Base-by-base conservation (phyloP, 257 asterid genomes). In the Solanum arcanum region DNA sequence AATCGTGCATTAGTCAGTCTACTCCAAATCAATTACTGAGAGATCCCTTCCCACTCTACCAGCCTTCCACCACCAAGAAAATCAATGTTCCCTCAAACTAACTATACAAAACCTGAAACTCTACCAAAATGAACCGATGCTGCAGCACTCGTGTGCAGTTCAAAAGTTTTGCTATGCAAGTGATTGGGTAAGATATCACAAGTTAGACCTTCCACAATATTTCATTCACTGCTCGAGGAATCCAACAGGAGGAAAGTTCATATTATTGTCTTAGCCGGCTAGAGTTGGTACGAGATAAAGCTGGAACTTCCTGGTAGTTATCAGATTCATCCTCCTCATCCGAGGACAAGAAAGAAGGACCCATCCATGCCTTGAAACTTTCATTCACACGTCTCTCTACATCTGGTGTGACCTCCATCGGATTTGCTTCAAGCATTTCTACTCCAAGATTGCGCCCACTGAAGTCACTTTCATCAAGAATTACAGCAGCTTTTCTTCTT, bases 351-450 rank as follows among this genome's bases (percentile, higher is more conserved):
- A 93, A 89, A 56, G 98, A 92, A 13, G 98, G 95, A 23, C 99
- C 98, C 98, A 95, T 95, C 99, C 99, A 97, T 35, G 98, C 91
- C 91, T 94, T 94, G 77, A 97, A 97, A 80, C 98, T 98, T 88
- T 95, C 98, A 64, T 87, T 91, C 52, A 95, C 93, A 13, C 98
- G 98, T 85, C 93, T 91, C 93, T 94, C 98, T 88, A 94, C 90
- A 12, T 95, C 98, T n/a, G 98, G 97, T 68, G 98, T 91, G 83
- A 94, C 90, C 87, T 94, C 95, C 59, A 90, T 88, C 2, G 97
- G 94, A 91, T 59, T 90, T 64, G 98, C 94, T 91, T 97, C 98
- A 21, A 95, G 95, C 99, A 96, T 96, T 93, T 96, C 98, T 52
- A 96, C 89, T 88, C 99, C 99, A 20, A 92, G 83, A 89, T 94